phyloP scores from a whole-genome alignment of 1,284 basidiomycete species.

The Crucibulum cyathiforme region DNA sequence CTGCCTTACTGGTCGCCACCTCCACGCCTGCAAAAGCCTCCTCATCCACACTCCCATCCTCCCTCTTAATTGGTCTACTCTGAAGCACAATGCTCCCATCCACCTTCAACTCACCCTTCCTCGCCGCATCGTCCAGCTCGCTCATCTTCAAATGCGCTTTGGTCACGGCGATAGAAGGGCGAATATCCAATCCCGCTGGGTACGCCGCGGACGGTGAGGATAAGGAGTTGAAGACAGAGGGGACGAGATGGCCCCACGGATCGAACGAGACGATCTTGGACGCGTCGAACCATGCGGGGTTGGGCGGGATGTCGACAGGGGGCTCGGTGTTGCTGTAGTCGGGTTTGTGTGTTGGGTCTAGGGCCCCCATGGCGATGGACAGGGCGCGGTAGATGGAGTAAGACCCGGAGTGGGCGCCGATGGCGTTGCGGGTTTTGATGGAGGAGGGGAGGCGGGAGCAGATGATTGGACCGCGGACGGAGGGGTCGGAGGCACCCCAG shows the following conservation, averaged over 20 bases:
- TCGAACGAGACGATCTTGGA: conserved; percentile 93
- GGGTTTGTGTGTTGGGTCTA: conserved; percentile 86
- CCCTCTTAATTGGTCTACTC: conserved; percentile 63
- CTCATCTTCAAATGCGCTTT: conserved; percentile 88
- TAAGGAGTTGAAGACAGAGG: conserved; percentile 67
- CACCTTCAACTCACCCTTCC: conserved; percentile 75
- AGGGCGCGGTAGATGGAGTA: conserved; percentile 96
- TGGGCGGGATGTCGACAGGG: conserved; percentile 82
- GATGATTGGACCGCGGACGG: conserved; percentile 83
- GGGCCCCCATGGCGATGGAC: conserved; percentile 77
- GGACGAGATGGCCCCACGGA: conserved; percentile 93
- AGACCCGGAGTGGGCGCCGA: conserved; percentile 92
- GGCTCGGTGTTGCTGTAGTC: conserved; percentile 91
- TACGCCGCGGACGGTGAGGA: conserved; percentile 50
- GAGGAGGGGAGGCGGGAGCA: conserved; percentile 86
- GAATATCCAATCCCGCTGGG: conserved; percentile 72
- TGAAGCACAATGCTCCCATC: conserved; percentile 87
- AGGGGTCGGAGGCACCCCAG: conserved; percentile 78
- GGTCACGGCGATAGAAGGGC: conserved; percentile 93
- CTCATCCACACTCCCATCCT: conserved; percentile 63
- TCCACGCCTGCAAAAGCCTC: conserved; percentile 82
- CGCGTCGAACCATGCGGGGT: conserved; percentile 82
- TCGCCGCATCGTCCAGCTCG: conserved; percentile 86
- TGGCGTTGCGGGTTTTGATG: conserved; percentile 90
- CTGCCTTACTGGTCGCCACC: conserved; percentile 86